phyloP scores from a whole-genome alignment of 176 grass and related monocot species.

The Oryza officinalis region DNA sequence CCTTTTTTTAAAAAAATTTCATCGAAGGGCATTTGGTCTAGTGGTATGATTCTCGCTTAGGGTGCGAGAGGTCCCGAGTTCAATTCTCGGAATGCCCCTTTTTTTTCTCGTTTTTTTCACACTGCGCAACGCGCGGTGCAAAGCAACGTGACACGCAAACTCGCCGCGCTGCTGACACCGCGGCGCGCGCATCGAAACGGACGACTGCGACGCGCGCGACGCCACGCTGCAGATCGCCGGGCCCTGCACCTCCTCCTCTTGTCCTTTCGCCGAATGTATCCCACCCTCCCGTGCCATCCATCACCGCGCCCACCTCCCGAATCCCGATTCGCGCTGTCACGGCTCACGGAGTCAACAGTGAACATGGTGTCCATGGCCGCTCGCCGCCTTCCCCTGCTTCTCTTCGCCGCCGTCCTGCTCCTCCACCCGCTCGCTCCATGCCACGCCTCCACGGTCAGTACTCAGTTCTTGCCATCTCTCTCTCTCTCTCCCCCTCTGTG shows the following conservation, averaged over 20 bases:
- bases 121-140: too few species aligned
- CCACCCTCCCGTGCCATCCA: too few species aligned
- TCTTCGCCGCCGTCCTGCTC: not conserved
- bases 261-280: too few species aligned
- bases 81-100: slow-evolving; percentile 88
- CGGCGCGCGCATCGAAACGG: not conserved
- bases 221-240: too few species aligned
- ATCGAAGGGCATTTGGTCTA: too few species aligned
- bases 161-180: not conserved
- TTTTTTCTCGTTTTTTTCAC: not conserved
- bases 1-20: too few species aligned
- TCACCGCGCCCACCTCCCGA: too few species aligned
- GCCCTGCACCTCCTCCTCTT: too few species aligned
- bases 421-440: not conserved
- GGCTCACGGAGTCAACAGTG: too few species aligned
- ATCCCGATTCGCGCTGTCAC: too few species aligned
- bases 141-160: not conserved
- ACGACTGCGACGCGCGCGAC: not conserved
- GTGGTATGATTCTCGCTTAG: slow-evolving; percentile 59
- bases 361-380: not conserved
- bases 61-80: slow-evolving; percentile 98
- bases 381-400: not conserved
- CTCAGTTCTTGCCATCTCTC: not conserved
- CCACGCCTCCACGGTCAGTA: slow-evolving; percentile 13
- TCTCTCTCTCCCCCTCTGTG: not conserved